Percentiles rank a stretch among this genome's conserved stretches.
phyloP scores from a whole-genome alignment of 495 filamentous ascomycete genomes.

The Annulohypoxylon bovei region DNA sequence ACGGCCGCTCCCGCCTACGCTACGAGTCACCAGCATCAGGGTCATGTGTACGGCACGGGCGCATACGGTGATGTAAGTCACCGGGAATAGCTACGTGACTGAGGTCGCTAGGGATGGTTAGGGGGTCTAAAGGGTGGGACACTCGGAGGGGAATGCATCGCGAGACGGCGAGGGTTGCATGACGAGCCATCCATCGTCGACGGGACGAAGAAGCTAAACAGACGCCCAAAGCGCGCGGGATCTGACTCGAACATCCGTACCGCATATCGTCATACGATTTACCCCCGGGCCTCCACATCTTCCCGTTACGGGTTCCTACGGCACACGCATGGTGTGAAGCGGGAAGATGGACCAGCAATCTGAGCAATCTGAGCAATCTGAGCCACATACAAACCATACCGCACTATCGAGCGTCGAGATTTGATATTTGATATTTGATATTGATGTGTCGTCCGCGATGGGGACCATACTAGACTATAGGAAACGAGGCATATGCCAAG shows the following conservation, averaged over 20 bases:
- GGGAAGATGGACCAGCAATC: slow-evolving; percentile 9
- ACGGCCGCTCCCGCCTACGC: slow-evolving; percentile 50
- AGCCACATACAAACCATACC: neutral
- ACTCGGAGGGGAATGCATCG: slow-evolving; percentile 4
- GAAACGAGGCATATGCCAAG: slow-evolving; percentile 23
- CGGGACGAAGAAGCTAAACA: slow-evolving; percentile 4
- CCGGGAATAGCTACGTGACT: slow-evolving; percentile 47
- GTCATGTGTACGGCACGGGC: slow-evolving; percentile 53
- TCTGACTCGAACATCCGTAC: slow-evolving; percentile 28
- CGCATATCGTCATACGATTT: slow-evolving; percentile 13
- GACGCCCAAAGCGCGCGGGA: slow-evolving; percentile 25
- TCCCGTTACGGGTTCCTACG: slow-evolving; percentile 4
- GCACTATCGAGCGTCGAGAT: slow-evolving; percentile 5
- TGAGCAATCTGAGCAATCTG: too few species aligned
- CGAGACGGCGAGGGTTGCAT: slow-evolving; percentile 22
- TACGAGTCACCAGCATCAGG: slow-evolving; percentile 45
- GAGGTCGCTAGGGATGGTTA: slow-evolving; percentile 1
- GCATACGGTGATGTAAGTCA: slow-evolving; percentile 54
- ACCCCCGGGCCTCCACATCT: neutral
- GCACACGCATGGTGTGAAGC: slow-evolving; percentile 31
- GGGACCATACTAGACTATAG: slow-evolving; percentile 2
- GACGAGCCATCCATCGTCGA: slow-evolving; percentile 23
- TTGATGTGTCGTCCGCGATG: slow-evolving; percentile 26
- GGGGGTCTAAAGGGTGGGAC: slow-evolving; percentile 10
- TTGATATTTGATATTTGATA: neutral